Evolutionary conservation across 2,329 filamentous ascomycete genomes (phyloP), one percentile per base, ranked within the genome.

Genomic region (Sordariomycetes sp.): DNA sequence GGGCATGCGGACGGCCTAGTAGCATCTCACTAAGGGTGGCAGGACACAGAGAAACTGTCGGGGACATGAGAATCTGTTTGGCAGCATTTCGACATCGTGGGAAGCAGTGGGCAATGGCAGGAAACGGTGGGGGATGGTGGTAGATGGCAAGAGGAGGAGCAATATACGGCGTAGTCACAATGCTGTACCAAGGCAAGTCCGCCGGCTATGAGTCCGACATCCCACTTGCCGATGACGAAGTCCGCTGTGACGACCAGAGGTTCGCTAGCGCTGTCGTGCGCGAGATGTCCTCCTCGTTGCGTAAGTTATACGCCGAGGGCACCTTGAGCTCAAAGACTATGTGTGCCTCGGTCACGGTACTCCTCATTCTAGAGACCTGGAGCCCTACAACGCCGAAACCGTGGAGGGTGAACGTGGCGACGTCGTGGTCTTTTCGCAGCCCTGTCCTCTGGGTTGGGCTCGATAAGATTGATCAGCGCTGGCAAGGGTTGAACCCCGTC

Each of bases 371-470:
- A 22, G 55, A 56, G 32, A 56, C 34, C 36, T 56, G 32, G 28
- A 56, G 48, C 2, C 62, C 63, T 0, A 60, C 58, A 4, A 68
- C 32, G 20, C 60, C 55, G 32, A 56, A 24, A 34, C 45, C 48
- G 48, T 52, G 55, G 8, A 56, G 48, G 12, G 55, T 48, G n/a
- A 52, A 34, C 55, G 52, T 56, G 20, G 50, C 55, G 25, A 56
- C 48, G 35, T 56, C 55, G 32, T 56, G 52, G 28, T 48, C 55
- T 56, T 56, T 5, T 48, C 55, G 48, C 55, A 56, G 34, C 55
- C 55, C 55, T 52, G 34, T 17, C 20, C 34, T 4, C 55, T 6
- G 17, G 5, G 10, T 48, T 10, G 10, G 55, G 3, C 32, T 52
- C 55, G 32, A 56, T 39, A 2, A 20, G 35, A 20, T 56, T 48